Base-by-base conservation (phyloP, 2,329 filamentous ascomycete genomes). In the Trichophyton rubrum region DNA sequence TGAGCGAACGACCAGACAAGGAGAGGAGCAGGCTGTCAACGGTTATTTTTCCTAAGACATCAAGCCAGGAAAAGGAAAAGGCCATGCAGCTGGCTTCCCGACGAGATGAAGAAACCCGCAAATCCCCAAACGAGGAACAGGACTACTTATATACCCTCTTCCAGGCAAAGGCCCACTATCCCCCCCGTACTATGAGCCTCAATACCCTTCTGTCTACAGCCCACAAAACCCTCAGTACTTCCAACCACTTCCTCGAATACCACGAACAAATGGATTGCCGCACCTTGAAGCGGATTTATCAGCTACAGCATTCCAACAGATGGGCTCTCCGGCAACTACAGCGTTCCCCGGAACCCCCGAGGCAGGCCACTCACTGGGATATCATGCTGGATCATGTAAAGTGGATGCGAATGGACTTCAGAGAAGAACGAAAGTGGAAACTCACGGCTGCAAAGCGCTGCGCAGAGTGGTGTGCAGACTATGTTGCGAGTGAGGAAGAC, bases 331-430 rank as follows among this genome's bases (percentile, higher is more conserved):
- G 92, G 59, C 93, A 99, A 69, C 85, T 91, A 49, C 89, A 95
- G 69, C 87, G 90, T 61, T 88, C 85, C 43, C 80, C 85, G 1
- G 93, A 99, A 72, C 91, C 92, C 3, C 80, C 83, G 3, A 83
- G 90, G 41, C 86, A 86, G 17, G 81, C 83, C 0, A 85, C 87
- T 1, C 92, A 97, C 66, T 89, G 86, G 82, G 93, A 99, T 74
- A 81, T 92, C 59, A 73, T 97, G 60, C 77, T 99, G 35, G 83
- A 90, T 66, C 91, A 99, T 76, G 89, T 92, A 82, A 95, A 91
- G 72, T 97, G 92, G 92, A 95, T 99, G 89, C 84, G 91, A 58
- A 96, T 90, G 1, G 93, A 99, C 73, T 97, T 96, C 69, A 83
- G 88, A 58, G 89, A 96, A 73, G 93, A 97, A 72, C 80, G 90